Conservation (phyloP, 2,329 filamentous ascomycete species). For the Periglandula ipomoeae region DNA sequence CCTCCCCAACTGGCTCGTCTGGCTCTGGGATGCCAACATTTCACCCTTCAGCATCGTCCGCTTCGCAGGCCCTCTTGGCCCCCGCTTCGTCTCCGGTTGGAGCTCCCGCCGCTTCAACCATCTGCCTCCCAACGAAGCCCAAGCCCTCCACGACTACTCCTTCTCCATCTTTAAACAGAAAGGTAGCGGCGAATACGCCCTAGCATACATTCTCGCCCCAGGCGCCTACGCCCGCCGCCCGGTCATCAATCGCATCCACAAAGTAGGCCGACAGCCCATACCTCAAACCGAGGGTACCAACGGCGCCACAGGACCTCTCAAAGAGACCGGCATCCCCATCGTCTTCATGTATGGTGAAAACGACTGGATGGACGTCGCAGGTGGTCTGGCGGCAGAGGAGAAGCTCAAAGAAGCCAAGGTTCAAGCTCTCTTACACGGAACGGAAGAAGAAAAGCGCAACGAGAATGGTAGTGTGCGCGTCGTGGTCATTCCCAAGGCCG, state of each 20-base stretch:
- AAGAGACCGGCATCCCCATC: constrained; percentile 65
- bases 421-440: constrained; percentile 51
- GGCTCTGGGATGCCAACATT: constrained; percentile 94
- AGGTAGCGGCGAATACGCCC: constrained; percentile 86
- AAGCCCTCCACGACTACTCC: constrained; percentile 83
- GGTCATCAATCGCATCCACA: constrained; percentile 76
- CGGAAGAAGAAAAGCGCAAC: constrained; percentile 54
- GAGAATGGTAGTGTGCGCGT: constrained; percentile 82
- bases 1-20: constrained; percentile 77
- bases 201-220: constrained; percentile 86
- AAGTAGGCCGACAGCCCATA: constrained; percentile 66
- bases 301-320: constrained; percentile 15
- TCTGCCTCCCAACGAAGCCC: constrained; percentile 68
- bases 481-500: constrained; percentile 57
- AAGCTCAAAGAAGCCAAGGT: constrained; percentile 62
- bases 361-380: constrained; percentile 97
- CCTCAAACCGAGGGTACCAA: constrained; percentile 18
- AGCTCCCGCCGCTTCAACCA: constrained; percentile 88
- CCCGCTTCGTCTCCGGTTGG: constrained; percentile 89
- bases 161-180: constrained; percentile 90
- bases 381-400: constrained; percentile 70
- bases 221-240: constrained; percentile 87
- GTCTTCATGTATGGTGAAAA: constrained; percentile 95
- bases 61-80: constrained; percentile 80
- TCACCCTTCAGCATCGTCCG: constrained; percentile 90